Percentiles rank a stretch among this genome's conserved stretches.
phyloP scores from a whole-genome alignment of 139 green algal genomes.

The Closterium sp. region DNA sequence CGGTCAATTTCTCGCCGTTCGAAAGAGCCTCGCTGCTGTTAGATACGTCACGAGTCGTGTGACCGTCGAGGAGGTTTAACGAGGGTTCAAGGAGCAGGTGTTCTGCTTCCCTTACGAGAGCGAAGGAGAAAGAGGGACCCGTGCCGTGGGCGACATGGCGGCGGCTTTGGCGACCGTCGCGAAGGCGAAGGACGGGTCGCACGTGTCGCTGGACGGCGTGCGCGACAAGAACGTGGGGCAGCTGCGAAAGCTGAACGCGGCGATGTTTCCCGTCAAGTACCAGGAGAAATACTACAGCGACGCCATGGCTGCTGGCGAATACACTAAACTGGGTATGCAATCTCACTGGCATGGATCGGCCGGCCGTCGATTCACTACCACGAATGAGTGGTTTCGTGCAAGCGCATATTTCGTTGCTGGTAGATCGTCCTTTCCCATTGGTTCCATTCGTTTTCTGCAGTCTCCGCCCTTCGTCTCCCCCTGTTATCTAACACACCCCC shows the following conservation, averaged over 20 bases:
- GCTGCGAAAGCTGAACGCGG: slow-evolving; percentile 45
- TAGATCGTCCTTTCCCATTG: background rate
- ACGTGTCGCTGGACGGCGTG: slow-evolving; percentile 36
- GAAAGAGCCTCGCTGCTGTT: background rate
- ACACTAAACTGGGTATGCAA: slow-evolving; percentile 28
- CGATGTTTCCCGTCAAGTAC: slow-evolving; percentile 53
- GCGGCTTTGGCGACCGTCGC: background rate
- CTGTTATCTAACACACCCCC: background rate
- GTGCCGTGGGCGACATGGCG: background rate
- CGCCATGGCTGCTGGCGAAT: slow-evolving; percentile 31
- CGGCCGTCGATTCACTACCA: background rate
- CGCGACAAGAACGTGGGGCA: slow-evolving; percentile 50
- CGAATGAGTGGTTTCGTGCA: background rate
- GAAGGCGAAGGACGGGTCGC: slow-evolving; percentile 2
- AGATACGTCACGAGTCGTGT: background rate
- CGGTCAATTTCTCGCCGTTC: too few relatives aligned
- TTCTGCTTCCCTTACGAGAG: background rate
- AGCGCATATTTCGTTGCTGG: background rate
- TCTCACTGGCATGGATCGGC: too few relatives aligned
- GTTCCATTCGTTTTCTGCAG: too few relatives aligned
- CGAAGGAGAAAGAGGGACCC: too few relatives aligned
- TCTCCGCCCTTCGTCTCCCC: background rate
- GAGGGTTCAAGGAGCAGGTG: background rate
- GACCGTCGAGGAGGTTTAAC: background rate
- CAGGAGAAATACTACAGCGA: slow-evolving; percentile 50